Conservation (phyloP, 176 grass and related monocot species). For the Carex parvula region DNA sequence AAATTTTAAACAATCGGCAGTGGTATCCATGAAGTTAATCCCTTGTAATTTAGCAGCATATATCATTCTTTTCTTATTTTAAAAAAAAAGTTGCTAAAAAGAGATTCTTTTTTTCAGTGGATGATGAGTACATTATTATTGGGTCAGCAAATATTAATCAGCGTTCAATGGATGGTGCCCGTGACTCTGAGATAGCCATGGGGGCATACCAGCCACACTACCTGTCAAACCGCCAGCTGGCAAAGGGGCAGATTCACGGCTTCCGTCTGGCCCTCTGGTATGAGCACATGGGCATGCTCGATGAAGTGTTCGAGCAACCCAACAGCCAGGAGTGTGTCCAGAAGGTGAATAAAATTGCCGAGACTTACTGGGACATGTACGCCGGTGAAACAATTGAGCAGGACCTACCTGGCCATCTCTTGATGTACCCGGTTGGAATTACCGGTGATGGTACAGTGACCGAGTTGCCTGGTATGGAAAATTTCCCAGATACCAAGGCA, state of each 20-base stretch:
- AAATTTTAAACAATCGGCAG: background rate
- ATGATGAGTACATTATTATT: slow-evolving; percentile 86
- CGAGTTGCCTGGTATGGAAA: slow-evolving; percentile 58
- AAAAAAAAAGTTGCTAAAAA: slow-evolving; percentile 12
- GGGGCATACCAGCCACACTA: slow-evolving; percentile 61
- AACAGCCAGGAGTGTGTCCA: slow-evolving; percentile 53
- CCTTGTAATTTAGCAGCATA: background rate
- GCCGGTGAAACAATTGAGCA: slow-evolving; percentile 33
- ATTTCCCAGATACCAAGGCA: slow-evolving; percentile 63
- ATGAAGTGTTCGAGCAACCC: slow-evolving; percentile 53
- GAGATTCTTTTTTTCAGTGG: slow-evolving; percentile 44
- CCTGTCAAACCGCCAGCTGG: slow-evolving; percentile 46
- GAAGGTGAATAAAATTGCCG: slow-evolving; percentile 72
- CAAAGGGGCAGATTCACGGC: slow-evolving; percentile 76
- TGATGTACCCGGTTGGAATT: slow-evolving; percentile 55
- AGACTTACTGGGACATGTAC: slow-evolving; percentile 79
- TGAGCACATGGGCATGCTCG: slow-evolving; percentile 84
- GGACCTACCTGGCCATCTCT: slow-evolving; percentile 83
- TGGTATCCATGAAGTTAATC: background rate
- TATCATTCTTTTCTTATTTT: slow-evolving; percentile 10
- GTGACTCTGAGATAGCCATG: slow-evolving; percentile 89
- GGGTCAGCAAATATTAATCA: slow-evolving; percentile 96
- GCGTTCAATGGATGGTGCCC: slow-evolving; percentile 84
- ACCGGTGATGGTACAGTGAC: slow-evolving; percentile 39
- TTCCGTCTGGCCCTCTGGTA: slow-evolving; percentile 92